These are phyloP conservation scores for Melaleuca quinquenervia DNA, from an alignment of 345 rosid species.

Conservation along the genomic window DNA sequence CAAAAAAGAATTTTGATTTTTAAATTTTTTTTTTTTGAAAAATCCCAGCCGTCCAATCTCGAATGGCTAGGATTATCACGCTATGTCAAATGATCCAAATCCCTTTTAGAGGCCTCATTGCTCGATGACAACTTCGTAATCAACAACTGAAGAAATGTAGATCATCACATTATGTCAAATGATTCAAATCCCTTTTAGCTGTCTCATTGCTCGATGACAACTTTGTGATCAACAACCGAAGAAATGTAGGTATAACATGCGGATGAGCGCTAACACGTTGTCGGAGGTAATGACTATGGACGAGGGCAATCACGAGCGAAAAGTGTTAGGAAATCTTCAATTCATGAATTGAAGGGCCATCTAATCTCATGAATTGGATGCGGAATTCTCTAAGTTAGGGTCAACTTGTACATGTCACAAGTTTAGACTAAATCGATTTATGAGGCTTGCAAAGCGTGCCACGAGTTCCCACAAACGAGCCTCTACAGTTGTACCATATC, in stretches of 20 bases:
- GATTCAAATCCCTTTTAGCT: too few species aligned
- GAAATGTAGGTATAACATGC: not conserved
- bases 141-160: not conserved
- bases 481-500: not conserved
- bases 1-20: too few species aligned
- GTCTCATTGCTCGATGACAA: too few species aligned
- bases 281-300: not conserved
- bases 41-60: too few species aligned
- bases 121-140: too few species aligned
- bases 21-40: too few species aligned
- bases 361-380: not conserved
- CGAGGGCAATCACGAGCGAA: not conserved
- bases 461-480: fast-evolving
- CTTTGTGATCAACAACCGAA: not conserved
- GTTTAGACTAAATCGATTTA: not conserved
- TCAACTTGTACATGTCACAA: not conserved
- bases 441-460: not conserved
- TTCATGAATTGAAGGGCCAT: too few species aligned
- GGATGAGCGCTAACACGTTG: not conserved
- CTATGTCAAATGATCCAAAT: too few species aligned
- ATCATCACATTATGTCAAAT: too few species aligned
- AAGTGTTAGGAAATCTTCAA: not conserved
- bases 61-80: too few species aligned
- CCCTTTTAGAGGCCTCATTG: too few species aligned
- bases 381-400: not conserved